phyloP scores from a whole-genome alignment of 2,329 filamentous ascomycete genomes.

The Curvularia hawaiiensis region DNA sequence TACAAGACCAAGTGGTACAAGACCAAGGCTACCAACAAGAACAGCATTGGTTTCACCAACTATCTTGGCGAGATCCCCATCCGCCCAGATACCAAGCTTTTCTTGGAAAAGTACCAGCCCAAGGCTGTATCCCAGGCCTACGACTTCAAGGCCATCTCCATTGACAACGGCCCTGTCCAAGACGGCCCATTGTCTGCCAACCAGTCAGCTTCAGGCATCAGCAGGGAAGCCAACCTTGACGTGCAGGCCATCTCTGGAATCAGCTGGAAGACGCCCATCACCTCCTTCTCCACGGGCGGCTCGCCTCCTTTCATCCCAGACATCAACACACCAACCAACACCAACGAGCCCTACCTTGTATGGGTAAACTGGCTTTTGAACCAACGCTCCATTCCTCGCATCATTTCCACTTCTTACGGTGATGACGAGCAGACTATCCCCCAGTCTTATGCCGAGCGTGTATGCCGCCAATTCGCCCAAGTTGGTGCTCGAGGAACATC shows the following conservation, averaged over 20 bases:
- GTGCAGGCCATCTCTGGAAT: constrained; percentile 65
- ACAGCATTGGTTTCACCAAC: constrained; percentile 56
- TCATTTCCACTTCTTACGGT: constrained; percentile 69
- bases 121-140: constrained; percentile 53
- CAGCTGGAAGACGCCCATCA: constrained; percentile 59
- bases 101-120: constrained; percentile 61
- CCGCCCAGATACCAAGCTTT: constrained; percentile 61
- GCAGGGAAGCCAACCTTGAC: constrained; percentile 68
- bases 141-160: constrained; percentile 62
- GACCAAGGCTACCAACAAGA: constrained; percentile 50
- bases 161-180: constrained; percentile 61
- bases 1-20: constrained; percentile 62
- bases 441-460: constrained; percentile 62
- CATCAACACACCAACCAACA: constrained; percentile 53
- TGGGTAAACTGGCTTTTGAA: constrained; percentile 65
- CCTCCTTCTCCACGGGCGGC: constrained; percentile 66
- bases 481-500: constrained; percentile 71
- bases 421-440: constrained; percentile 70
- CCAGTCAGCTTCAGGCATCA: constrained; percentile 39
- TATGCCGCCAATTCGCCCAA: constrained; percentile 68
- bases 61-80: constrained; percentile 58
- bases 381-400: constrained; percentile 63
- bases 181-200: constrained; percentile 48
- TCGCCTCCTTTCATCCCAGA: constrained; percentile 59
- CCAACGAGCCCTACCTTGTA: constrained; percentile 71